Percentiles rank a stretch among this genome's conserved stretches.
phyloP scores from a whole-genome alignment of 2,329 filamentous ascomycete species.

The Paradendryphiella salina region DNA sequence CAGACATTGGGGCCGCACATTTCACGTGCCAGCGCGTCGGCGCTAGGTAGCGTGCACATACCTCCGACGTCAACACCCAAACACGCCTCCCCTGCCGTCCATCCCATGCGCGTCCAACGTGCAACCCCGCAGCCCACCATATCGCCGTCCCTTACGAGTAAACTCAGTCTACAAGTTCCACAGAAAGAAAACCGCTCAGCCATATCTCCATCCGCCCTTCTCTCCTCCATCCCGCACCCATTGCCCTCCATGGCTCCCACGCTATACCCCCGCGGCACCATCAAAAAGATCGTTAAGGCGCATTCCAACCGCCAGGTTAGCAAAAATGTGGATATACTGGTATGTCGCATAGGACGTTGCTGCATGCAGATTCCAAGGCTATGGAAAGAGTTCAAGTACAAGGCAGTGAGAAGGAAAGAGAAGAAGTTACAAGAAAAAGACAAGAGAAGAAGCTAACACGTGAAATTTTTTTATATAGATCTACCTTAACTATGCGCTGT shows the following conservation, averaged over 20 bases:
- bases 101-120: not conserved
- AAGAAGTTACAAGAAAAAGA: not conserved
- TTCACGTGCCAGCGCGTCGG: conserved; percentile 16
- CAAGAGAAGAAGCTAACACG: not conserved
- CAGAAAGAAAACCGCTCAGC: too few species aligned
- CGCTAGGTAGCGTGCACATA: not conserved
- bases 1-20: not conserved
- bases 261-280: conserved; percentile 78
- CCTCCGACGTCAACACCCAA: conserved; percentile 1
- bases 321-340: conserved; percentile 84
- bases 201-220: too few species aligned
- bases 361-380: too few species aligned
- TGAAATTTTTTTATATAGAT: conserved; percentile 60
- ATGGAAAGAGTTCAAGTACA: too few species aligned
- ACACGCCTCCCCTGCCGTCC: not conserved
- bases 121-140: too few species aligned
- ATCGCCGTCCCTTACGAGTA: too few species aligned
- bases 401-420: too few species aligned
- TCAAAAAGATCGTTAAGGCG: conserved; percentile 89
- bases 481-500: conserved; percentile 81
- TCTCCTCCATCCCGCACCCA: not conserved
- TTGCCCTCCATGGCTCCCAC: conserved; percentile 60
- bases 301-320: conserved; percentile 78
- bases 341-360: too few species aligned
- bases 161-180: too few species aligned